Evolutionary conservation across 2,329 filamentous ascomycete species (phyloP), one percentile per base, ranked within the genome.

Genomic region (Colletotrichum agaves): DNA sequence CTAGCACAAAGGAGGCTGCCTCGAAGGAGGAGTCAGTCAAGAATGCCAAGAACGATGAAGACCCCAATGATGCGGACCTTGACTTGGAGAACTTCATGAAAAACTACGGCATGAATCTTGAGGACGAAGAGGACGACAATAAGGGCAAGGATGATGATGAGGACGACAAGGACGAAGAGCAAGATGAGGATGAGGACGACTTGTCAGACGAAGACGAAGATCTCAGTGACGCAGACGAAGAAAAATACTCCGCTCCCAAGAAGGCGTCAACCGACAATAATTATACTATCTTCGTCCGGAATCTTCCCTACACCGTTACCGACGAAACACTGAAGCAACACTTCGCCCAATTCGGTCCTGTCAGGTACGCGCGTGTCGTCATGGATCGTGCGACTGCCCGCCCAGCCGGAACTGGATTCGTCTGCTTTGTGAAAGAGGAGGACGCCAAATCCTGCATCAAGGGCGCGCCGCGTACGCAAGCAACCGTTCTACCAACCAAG

Each of bases 321-420:
- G 94, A 99, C 73, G 91, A 94, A 58, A 86, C 89, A 55, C 87
- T 99, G 49, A 91, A 94, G 75, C 85, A 90, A 57, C 95, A 98
- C 77, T 99, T 99, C 75, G 83, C 84, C n/a, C 85, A 91, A 74
- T 98, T 99, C 74, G 97, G 96, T 27, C 87, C 86, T n/a, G 84
- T 98, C 43, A 88, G 94, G 41, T 99, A 98, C 77, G 96, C 95
- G 5, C 88, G 97, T 71, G 90, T 98, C 10, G 97, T 99, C 41
- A 87, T 97, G 76, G 95, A 99, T 76, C 90, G 86, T 52, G 88
- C 89, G 23, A 97, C 93, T 0, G 94, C 94, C 72, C 90, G 93
- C 58, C 93, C 96, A 2, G 93, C 92, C 53, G 96, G 96, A 27
- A 98, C 95, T 35, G 96, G 91, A 4, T 99, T 99, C 75, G 95